Evolutionary conservation across 2,329 filamentous ascomycete species (phyloP), one percentile per base, ranked within the genome.

Genomic region (Pyrenophora tritici-repentis): DNA sequence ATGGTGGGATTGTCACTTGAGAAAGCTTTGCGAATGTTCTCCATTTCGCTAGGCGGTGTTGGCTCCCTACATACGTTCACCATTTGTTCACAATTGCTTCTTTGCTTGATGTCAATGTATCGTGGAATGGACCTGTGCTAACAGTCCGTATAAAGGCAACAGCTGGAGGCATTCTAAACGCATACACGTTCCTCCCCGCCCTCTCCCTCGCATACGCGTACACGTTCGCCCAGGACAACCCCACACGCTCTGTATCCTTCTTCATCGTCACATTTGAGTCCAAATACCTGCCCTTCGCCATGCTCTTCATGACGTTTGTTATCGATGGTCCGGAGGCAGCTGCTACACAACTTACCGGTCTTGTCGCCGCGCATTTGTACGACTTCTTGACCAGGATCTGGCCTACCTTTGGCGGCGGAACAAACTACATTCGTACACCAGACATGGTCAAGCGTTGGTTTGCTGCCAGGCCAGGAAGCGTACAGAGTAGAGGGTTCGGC

Each of bases 321-420:
- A 83, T 89, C 68, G 79, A 76, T 4, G 86, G 87, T 9, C 79
- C 80, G 31, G 61, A 73, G 3, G 75, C 75, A 14, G 81, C 89
- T 9, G 68, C 89, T 48, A 66, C 86, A 3, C 86, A 95, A 67
- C 73, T 85, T 4, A 89, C 84, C 29, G 94, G 94, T n/a, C 80
- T 99, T 9, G 59, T 96, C 36, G 90, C 92, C 10, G 92, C 92
- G 4, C 94, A 99, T 72, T 67, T 94, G 16, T 96, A 91, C 74
- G 90, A 97, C 71, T 99, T 97, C 68, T 74, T 97, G 42, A 91
- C 89, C 2, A 84, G 90, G 41, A 81, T 97, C 35, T 97, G 91
- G 80, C 94, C 94, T 4, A 85, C 89, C 47, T 94, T 94, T 68
- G 93, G 91, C 26, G 89, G 90, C 48, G 94, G 94, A 0, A 80